Conservation (phyloP, 2,329 filamentous ascomycete genomes). For the Beauveria sp. region DNA sequence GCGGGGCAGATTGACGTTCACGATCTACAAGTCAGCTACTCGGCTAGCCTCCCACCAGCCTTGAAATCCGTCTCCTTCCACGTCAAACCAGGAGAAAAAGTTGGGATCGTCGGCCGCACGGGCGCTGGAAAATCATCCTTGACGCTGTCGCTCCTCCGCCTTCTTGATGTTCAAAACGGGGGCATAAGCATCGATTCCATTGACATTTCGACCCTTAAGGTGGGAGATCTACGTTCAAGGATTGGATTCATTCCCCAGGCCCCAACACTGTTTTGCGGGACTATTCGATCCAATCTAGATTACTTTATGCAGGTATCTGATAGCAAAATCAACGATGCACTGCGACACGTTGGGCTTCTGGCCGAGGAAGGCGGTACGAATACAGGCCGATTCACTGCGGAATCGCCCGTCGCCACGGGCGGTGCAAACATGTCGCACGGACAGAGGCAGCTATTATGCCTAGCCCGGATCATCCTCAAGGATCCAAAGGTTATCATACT, state of each 20-base stretch:
- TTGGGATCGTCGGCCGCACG: not conserved
- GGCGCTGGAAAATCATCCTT: not conserved
- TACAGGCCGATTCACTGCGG: not conserved
- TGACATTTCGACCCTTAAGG: slow-evolving; percentile 3
- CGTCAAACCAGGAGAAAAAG: not conserved
- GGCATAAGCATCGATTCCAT: slow-evolving; percentile 8
- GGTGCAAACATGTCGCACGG: not conserved
- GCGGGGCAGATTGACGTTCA: too few relatives aligned
- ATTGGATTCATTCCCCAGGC: slow-evolving; percentile 4
- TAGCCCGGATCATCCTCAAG: slow-evolving; percentile 5
- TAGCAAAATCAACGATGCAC: not conserved
- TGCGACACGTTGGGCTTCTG: not conserved
- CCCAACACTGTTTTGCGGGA: not conserved
- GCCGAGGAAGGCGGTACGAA: not conserved
- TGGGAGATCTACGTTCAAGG: slow-evolving; percentile 5
- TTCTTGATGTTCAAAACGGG: not conserved
- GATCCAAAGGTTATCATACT: not conserved
- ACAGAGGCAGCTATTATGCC: slow-evolving; percentile 3
- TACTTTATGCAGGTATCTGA: not conserved
- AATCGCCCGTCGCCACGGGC: not conserved
- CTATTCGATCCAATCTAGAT: not conserved
- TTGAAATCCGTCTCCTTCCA: not conserved
- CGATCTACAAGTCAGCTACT: too few relatives aligned
- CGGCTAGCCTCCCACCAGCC: not conserved
- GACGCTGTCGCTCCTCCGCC: slow-evolving; percentile 1